Percentiles rank a stretch among this genome's conserved stretches.
Conservation (phyloP, 306 rosid species). For the Quercus wislizeni region DNA sequence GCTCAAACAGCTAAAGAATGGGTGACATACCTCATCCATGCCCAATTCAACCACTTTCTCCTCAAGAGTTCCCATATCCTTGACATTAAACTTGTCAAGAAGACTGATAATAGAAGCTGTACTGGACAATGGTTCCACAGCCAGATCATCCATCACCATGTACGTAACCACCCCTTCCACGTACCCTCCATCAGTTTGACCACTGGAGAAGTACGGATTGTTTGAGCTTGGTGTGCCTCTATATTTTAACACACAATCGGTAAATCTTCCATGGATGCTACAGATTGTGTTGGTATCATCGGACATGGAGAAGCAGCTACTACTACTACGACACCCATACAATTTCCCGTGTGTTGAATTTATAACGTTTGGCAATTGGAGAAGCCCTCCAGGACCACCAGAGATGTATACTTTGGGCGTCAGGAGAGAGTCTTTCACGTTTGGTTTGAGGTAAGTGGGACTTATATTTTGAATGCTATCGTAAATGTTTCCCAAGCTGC, state of each 20-base stretch:
- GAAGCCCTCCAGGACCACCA: background rate
- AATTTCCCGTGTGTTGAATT: no score
- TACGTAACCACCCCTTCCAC: conserved; percentile 27
- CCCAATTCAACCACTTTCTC: background rate
- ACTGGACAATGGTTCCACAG: conserved; percentile 27
- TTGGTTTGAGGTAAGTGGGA: conserved; percentile 32
- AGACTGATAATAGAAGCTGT: background rate
- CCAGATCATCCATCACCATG: conserved; percentile 38
- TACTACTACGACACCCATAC: no score
- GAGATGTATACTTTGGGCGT: background rate
- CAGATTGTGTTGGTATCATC: no score
- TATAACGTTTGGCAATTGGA: no score
- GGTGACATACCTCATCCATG: no score
- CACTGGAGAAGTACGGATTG: background rate
- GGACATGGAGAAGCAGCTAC: no score
- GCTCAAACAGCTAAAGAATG: no score
- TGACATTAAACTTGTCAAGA: conserved; percentile 19
- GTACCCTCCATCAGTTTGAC: conserved; percentile 1
- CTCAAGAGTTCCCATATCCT: conserved; percentile 3
- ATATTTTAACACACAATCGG: no score
- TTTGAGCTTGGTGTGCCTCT: background rate
- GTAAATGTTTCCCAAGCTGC: conserved; percentile 41
- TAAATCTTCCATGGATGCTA: no score
- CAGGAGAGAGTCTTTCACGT: conserved; percentile 9
- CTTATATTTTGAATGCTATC: conserved; percentile 33